phyloP scores from a whole-genome alignment of 371 early-diverging fungal species.

The Rhizomucor pusillus region DNA sequence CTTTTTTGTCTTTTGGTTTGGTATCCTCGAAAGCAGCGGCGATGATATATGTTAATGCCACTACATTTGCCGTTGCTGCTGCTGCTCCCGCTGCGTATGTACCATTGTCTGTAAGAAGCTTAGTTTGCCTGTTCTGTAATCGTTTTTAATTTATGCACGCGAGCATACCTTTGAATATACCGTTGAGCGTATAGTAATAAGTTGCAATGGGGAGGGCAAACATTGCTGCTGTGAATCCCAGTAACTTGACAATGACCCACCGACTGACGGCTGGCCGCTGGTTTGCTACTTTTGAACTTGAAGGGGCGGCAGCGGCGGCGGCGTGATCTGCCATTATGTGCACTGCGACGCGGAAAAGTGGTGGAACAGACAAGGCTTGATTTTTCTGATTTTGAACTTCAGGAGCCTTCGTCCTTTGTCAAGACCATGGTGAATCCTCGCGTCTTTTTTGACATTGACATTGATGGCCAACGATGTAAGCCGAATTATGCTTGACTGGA shows the following conservation, averaged over 20 bases:
- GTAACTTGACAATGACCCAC: constrained; percentile 15
- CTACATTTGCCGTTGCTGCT: constrained; percentile 43
- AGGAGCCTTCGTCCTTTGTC: background rate
- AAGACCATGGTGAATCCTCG: constrained; percentile 55
- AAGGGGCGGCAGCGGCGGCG: too few relatives aligned
- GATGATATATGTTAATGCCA: constrained; percentile 40
- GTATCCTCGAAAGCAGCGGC: constrained; percentile 42
- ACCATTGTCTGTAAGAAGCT: constrained; percentile 29
- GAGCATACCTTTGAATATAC: constrained; percentile 8
- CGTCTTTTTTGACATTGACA: constrained; percentile 68
- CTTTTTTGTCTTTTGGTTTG: constrained; percentile 15
- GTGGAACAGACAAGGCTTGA: background rate
- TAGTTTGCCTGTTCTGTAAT: background rate
- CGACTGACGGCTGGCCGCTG: constrained; percentile 8
- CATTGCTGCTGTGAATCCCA: constrained; percentile 12
- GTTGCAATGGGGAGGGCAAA: constrained; percentile 16
- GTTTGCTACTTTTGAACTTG: background rate
- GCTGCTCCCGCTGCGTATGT: constrained; percentile 50
- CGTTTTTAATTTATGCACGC: too few relatives aligned
- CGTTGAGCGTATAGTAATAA: constrained; percentile 13
- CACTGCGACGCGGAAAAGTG: too few relatives aligned
- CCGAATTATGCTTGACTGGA: background rate
- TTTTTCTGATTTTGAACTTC: background rate
- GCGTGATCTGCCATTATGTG: too few relatives aligned
- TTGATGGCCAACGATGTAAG: constrained; percentile 56